Conservation (phyloP, 2,329 filamentous ascomycete species). For the Pleomassaria siparia region DNA sequence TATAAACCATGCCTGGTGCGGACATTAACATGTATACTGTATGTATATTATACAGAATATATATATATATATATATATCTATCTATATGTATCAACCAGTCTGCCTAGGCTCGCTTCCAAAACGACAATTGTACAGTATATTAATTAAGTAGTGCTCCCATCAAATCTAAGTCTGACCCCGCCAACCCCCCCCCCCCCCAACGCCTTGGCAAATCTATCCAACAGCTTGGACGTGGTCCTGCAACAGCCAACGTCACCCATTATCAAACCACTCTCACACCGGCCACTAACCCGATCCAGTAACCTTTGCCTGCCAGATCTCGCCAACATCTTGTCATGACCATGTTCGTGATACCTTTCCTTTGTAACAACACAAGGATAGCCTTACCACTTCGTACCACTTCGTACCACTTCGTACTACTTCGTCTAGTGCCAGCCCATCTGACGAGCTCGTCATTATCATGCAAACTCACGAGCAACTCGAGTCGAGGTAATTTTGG, state of each 20-base stretch:
- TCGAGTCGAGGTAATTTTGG: slow-evolving; percentile 1
- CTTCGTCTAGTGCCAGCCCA: no score
- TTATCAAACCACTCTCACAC: slow-evolving; percentile 2
- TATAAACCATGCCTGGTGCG: slow-evolving; percentile 6
- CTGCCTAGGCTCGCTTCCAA: slow-evolving; percentile 11
- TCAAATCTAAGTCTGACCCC: slow-evolving; percentile 15
- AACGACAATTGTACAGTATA: slow-evolving; percentile 2
- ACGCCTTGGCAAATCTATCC: slow-evolving; percentile 3
- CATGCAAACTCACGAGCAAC: slow-evolving; percentile 13
- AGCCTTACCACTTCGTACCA: no score
- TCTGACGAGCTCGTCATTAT: neutral
- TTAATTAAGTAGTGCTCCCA: slow-evolving; percentile 6
- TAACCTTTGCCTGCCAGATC: neutral
- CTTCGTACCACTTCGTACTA: no score
- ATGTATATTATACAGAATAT: no score
- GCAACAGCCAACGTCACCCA: slow-evolving; percentile 5
- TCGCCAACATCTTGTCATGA: neutral
- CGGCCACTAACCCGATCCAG: slow-evolving; percentile 1
- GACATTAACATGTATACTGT: slow-evolving; percentile 17
- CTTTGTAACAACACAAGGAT: no score
- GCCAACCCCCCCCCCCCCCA: slow-evolving; percentile 2
- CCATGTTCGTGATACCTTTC: no score
- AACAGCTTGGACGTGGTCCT: slow-evolving; percentile 1
- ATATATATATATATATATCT: no score
- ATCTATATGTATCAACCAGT: no score